phyloP scores from a whole-genome alignment of 208 protist species.

The Crithidia fasciculata region DNA sequence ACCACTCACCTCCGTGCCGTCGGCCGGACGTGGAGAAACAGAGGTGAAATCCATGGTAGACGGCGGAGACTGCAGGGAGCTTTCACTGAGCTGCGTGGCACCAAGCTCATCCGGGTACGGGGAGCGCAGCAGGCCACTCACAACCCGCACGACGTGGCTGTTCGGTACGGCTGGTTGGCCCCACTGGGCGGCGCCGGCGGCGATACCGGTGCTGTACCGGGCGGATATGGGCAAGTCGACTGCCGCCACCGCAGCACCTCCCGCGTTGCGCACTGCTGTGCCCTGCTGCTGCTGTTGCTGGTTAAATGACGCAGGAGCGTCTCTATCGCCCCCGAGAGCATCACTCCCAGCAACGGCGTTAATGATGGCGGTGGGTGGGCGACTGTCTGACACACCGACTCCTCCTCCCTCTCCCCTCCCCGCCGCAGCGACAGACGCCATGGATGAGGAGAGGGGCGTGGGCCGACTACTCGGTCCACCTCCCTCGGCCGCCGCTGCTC shows the following conservation, averaged over 20 bases:
- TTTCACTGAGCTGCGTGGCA: background rate
- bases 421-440: background rate
- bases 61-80: conserved; percentile 11
- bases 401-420: too few species aligned
- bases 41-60: conserved; percentile 1
- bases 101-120: conserved; percentile 5
- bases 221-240: background rate
- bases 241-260: background rate
- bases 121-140: conserved; percentile 8
- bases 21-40: background rate
- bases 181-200: background rate
- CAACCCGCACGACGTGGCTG: conserved; percentile 12
- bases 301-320: too few species aligned
- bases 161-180: background rate
- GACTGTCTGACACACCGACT: too few species aligned
- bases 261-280: background rate
- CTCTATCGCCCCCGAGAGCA: too few species aligned
- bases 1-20: background rate
- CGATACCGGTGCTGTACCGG: background rate
- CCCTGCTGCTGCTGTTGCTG: background rate
- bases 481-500: background rate
- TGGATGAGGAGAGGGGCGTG: conserved; percentile 2
- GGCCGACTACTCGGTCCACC: background rate
- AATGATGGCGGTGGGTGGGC: too few species aligned
- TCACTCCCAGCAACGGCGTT: too few species aligned